Conservation (phyloP, 768 basidiomycete species). For the Trametes punicea region DNA sequence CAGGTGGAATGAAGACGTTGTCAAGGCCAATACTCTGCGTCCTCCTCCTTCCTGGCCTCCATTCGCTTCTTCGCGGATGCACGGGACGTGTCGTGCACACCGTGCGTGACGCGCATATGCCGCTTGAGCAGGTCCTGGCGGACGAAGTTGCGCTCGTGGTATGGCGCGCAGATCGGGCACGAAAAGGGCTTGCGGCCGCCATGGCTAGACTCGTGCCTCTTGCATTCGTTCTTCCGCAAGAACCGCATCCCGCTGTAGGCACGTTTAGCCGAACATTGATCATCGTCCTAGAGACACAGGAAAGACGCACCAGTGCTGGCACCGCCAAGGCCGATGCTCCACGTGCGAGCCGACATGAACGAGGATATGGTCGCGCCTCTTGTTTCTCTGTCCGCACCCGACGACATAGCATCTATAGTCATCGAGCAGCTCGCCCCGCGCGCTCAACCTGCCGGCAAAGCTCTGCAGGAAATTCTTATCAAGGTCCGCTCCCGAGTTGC, state of each 20-base stretch:
- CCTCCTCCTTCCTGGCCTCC: conserved; percentile 18
- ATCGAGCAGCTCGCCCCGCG: conserved; percentile 50
- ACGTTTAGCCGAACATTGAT: not conserved
- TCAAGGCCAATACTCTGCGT: conserved; percentile 18
- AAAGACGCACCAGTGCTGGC: conserved; percentile 55
- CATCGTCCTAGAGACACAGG: not conserved
- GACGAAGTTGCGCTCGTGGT: conserved; percentile 49
- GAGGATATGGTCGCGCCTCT: conserved; percentile 69
- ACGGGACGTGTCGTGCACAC: conserved; percentile 29
- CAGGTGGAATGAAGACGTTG: not conserved
- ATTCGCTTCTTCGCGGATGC: conserved; percentile 32
- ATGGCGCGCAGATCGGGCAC: conserved; percentile 49
- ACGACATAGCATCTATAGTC: conserved; percentile 68
- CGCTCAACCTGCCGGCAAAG: conserved; percentile 65
- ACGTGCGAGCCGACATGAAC: conserved; percentile 73
- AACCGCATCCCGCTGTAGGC: conserved; percentile 53
- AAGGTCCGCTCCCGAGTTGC: conserved; percentile 55
- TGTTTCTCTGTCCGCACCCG: conserved; percentile 67
- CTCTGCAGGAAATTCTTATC: conserved; percentile 63
- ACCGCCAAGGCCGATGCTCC: conserved; percentile 63
- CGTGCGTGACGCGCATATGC: conserved; percentile 59
- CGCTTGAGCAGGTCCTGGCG: conserved; percentile 67
- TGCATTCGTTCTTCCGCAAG: conserved; percentile 74
- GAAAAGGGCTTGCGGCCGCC: conserved; percentile 54
- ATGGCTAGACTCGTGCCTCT: conserved; percentile 69